Evolutionary conservation across 1,139 yeast species (phyloP).

Genomic region (Groenewaldozyma auringiensis): DNA sequence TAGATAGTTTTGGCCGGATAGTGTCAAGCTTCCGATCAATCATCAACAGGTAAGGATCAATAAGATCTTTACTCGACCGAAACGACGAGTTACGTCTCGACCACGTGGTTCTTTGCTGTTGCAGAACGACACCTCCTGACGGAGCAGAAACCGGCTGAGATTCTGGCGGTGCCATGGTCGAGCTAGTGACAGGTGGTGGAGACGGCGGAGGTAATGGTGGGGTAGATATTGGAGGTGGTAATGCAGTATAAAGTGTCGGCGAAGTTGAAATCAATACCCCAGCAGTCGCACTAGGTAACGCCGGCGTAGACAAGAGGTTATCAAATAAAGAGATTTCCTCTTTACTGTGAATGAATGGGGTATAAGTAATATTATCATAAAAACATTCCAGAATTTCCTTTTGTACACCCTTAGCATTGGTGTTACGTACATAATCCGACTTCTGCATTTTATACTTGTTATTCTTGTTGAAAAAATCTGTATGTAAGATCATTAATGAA

Average conservation of each 20-base stretch:
- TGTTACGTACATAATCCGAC: constrained; percentile 48
- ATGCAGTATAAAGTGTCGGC: neutral
- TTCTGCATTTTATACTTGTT: constrained; percentile 59
- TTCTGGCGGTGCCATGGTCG: neutral
- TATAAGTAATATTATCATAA: constrained; percentile 54
- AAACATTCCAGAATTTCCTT: constrained; percentile 42
- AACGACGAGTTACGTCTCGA: constrained; percentile 21
- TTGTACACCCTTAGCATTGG: constrained; percentile 35
- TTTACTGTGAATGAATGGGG: constrained; percentile 42
- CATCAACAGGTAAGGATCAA: constrained; percentile 35
- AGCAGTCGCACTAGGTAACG: constrained; percentile 1
- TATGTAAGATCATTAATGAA: constrained; percentile 58
- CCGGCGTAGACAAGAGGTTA: neutral
- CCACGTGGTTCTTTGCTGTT: constrained; percentile 6
- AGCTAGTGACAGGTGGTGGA: constrained; percentile 7
- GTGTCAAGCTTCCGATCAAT: constrained; percentile 31
- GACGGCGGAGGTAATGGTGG: constrained; percentile 4
- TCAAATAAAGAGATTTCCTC: constrained; percentile 24
- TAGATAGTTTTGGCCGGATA: constrained; percentile 30
- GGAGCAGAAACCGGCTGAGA: neutral
- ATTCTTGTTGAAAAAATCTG: constrained; percentile 58
- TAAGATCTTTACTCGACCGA: constrained; percentile 26
- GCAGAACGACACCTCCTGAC: neutral
- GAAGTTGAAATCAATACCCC: neutral
- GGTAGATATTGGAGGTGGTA: neutral